Conservation (phyloP, 441 rosid genomes). For the Jatropha podagrica region DNA sequence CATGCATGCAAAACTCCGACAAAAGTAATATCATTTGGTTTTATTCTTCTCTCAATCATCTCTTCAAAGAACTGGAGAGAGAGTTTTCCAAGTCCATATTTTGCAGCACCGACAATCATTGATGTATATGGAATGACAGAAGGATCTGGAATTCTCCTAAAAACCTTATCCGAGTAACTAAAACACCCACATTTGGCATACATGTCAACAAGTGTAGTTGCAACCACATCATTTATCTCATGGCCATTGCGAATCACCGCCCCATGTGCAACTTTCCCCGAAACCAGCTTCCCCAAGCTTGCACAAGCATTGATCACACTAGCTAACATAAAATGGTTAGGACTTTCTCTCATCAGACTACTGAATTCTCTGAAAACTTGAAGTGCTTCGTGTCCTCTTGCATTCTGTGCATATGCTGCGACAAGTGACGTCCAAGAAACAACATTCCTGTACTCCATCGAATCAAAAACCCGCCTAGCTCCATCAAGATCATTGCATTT, state of each 20-base stretch:
- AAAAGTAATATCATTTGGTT: constrained; percentile 71
- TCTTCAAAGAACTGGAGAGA: constrained; percentile 59
- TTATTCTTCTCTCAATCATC: constrained; percentile 55
- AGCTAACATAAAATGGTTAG: constrained; percentile 65
- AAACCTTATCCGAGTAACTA: constrained; percentile 52
- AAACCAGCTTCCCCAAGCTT: constrained; percentile 56
- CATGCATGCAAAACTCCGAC: constrained; percentile 72
- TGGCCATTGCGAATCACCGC: constrained; percentile 49
- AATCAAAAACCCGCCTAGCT: constrained; percentile 61
- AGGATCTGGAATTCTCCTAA: constrained; percentile 45
- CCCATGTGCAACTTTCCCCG: constrained; percentile 65
- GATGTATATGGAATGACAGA: constrained; percentile 71
- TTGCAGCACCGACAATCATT: constrained; percentile 74
- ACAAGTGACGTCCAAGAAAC: constrained; percentile 85
- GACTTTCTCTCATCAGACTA: constrained; percentile 23
- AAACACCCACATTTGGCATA: constrained; percentile 72
- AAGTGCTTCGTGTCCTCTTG: constrained; percentile 64
- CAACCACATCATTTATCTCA: constrained; percentile 52
- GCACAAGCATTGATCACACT: constrained; percentile 71
- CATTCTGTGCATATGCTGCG: constrained; percentile 70
- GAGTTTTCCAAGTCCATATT: constrained; percentile 61
- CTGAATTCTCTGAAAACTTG: constrained; percentile 52
- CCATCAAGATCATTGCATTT: constrained; percentile 69
- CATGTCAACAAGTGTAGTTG: constrained; percentile 75
- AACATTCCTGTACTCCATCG: constrained; percentile 54